These are phyloP conservation scores for Yamadazyma songkhlaensis DNA, from an alignment of 1,139 yeast species.

Conservation along the genomic window DNA sequence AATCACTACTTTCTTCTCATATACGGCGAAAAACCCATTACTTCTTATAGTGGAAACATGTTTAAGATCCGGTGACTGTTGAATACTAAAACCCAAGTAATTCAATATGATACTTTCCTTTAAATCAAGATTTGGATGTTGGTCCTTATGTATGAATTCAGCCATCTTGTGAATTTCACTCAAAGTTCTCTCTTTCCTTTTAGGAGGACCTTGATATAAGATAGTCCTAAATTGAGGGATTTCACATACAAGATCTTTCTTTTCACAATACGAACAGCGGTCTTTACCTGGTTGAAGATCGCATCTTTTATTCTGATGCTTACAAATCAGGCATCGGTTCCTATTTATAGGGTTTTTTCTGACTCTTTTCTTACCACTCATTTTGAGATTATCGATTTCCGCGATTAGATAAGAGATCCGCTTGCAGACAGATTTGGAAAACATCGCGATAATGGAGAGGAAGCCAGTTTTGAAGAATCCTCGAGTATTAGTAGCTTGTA, in stretches of 20 bases:
- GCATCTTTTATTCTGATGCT: conserved; percentile 2
- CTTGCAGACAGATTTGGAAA: no score
- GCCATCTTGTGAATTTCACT: neutral
- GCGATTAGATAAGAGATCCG: neutral
- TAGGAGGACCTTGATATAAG: neutral
- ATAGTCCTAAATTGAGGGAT: neutral
- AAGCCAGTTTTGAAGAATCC: no score
- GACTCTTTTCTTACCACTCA: conserved; percentile 1
- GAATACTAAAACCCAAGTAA: conserved; percentile 1
- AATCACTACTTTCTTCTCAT: conserved; percentile 1
- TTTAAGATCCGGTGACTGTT: neutral
- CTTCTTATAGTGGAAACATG: conserved; percentile 2
- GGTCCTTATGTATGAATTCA: conserved; percentile 3
- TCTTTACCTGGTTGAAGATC: neutral
- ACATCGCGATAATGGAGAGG: neutral
- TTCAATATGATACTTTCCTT: conserved; percentile 2
- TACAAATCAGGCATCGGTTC: conserved; percentile 2
- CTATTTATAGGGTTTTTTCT: conserved; percentile 2
- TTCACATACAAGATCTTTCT: conserved; percentile 2
- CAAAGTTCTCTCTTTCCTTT: neutral
- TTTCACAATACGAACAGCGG: conserved; percentile 1
- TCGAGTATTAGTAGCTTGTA: conserved; percentile 10
- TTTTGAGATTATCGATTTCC: neutral
- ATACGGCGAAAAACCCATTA: conserved; percentile 1
- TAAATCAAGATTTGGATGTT: neutral